Base-by-base conservation (phyloP, 106 monocot species). In the Dactylorhiza incarnata region DNA sequence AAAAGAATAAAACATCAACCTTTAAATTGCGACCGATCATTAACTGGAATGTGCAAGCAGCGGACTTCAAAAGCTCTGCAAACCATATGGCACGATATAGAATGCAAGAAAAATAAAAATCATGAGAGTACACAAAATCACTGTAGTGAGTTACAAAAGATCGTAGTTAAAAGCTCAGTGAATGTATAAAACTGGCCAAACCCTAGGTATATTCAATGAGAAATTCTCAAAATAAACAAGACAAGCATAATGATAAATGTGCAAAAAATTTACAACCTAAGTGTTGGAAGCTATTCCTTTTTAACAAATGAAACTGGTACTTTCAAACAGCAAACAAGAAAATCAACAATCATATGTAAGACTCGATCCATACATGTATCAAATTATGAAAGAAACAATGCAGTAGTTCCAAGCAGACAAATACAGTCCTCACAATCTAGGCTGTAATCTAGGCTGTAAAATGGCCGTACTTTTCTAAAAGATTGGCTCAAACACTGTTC, bases 21-120 rank as follows among this genome's bases (percentile, higher is more conserved):
- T 72, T 72, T 43, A 72, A 72, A 72, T 6, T 13, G 11, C 6
- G 72, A 53, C 29, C 74, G 51, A 54, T 74, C 29, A 43, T 8
- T 16, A 7, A 74, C 48, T 53, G 74, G 74, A 74, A 74, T 43
- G 37, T 74, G 74, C 53, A 74, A 55, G 53, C 74, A 74, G 13
- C 74, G 26, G 15, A 74, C 74, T 74, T 74, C 74, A 74, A 74
- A 74, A 53, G 37, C 74, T 43, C 74, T 74, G 54, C 74, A 74
- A 5, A 53, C 11, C 54, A 74, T 46, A 48, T 11, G 49, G 19
- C 49, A 43, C 0, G 23, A 72, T 22, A 10, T 9, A 8, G 11
- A 47, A 72, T 20, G 14, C 20, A 72, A 22, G 8, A 48, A 9
- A 20, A 72, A 20, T 49, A 72, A 71, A 71, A 47, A 8, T 1